phyloP scores from a whole-genome alignment of 2,329 filamentous ascomycete genomes.

The Penicillium italicum region DNA sequence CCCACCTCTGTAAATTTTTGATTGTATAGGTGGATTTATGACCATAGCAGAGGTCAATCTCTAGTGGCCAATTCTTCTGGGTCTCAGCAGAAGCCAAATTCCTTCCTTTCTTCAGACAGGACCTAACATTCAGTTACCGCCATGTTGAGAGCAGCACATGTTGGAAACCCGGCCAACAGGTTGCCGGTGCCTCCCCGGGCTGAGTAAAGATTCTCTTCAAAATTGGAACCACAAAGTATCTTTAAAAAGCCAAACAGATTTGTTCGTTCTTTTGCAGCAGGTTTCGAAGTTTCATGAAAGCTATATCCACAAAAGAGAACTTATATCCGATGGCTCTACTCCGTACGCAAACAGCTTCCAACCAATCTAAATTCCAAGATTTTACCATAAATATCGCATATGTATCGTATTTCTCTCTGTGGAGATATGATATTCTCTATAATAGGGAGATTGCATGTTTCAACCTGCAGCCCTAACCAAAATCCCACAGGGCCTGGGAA shows the following conservation, averaged over 20 bases:
- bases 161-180: background rate
- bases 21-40: background rate
- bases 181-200: background rate
- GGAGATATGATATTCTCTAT: background rate
- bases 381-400: background rate
- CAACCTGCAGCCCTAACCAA: background rate
- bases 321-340: background rate
- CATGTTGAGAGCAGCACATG: background rate
- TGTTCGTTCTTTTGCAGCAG: background rate
- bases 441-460: background rate
- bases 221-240: background rate
- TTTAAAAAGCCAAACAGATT: background rate
- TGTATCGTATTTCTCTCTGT: background rate
- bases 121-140: background rate
- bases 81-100: background rate
- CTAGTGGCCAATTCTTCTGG: background rate
- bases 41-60: too few species aligned
- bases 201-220: background rate
- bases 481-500: background rate
- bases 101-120: background rate
- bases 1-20: background rate
- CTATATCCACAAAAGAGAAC: background rate
- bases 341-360: background rate
- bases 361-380: background rate
- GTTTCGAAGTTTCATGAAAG: background rate